Conservation (phyloP, 331 rosid genomes). For the Phaseolus coccineus region DNA sequence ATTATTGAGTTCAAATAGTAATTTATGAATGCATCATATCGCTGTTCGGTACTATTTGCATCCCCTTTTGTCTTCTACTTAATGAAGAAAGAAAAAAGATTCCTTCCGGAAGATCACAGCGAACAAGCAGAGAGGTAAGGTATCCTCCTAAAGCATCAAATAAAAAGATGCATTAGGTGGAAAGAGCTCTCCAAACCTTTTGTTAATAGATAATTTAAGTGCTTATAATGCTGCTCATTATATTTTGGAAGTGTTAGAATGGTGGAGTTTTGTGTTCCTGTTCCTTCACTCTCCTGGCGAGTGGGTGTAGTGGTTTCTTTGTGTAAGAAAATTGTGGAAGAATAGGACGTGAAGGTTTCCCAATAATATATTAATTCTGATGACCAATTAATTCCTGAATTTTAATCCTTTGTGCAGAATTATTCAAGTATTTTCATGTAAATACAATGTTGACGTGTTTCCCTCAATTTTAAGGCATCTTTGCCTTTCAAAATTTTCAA, state of each 20-base stretch:
- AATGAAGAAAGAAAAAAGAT: constrained; percentile 9
- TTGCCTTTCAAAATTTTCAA: constrained; percentile 8
- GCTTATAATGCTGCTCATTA: constrained; percentile 7
- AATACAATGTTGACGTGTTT: constrained; percentile 24
- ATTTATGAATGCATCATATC: neutral
- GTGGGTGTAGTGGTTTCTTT: constrained; percentile 18
- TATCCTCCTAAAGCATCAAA: constrained; percentile 23
- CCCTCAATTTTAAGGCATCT: neutral
- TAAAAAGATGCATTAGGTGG: neutral
- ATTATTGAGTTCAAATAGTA: neutral
- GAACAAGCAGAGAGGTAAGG: neutral
- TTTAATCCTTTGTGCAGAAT: neutral
- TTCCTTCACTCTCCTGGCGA: neutral
- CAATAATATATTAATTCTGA: constrained; percentile 3
- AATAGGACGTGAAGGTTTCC: constrained; percentile 1
- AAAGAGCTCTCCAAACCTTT: constrained; percentile 6
- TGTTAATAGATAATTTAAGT: constrained; percentile 8
- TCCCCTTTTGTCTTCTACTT: constrained; percentile 1
- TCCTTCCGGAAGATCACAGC: neutral
- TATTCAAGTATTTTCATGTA: constrained; percentile 17
- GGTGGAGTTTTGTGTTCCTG: neutral
- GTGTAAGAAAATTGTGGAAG: constrained; percentile 27
- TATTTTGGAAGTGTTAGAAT: neutral
- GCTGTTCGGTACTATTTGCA: constrained; percentile 6
- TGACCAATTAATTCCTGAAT: neutral